Conservation (phyloP, 2,329 filamentous ascomycete genomes). For the Botrytis tulipae region DNA sequence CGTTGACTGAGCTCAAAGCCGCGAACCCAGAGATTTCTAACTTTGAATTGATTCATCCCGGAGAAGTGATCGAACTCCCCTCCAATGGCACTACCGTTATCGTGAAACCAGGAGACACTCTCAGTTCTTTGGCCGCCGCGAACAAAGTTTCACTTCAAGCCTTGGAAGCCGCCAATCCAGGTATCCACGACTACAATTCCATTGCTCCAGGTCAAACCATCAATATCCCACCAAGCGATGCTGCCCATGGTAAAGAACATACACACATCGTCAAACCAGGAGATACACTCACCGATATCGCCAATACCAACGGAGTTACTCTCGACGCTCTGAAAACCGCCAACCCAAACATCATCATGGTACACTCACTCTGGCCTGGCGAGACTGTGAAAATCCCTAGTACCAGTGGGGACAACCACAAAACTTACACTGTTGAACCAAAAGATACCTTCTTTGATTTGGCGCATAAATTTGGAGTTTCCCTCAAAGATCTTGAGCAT, state of each 20-base stretch:
- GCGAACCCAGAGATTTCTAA: too few relatives aligned
- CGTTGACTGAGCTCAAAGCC: too few relatives aligned
- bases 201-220: not conserved
- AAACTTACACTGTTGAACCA: not conserved
- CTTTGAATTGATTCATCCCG: too few relatives aligned
- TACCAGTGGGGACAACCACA: too few relatives aligned
- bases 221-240: not conserved
- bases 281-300: not conserved
- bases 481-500: not conserved
- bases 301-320: not conserved
- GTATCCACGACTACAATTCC: not conserved
- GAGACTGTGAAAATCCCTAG: not conserved
- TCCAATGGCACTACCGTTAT: too few relatives aligned
- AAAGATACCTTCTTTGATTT: not conserved
- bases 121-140: not conserved
- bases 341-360: not conserved
- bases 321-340: not conserved
- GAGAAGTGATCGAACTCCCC: too few relatives aligned
- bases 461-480: not conserved
- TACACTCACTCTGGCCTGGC: not conserved
- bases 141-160: not conserved
- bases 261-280: not conserved
- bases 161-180: not conserved
- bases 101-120: not conserved
- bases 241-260: not conserved